Base-by-base conservation (phyloP, 208 protist species). In the Trypanosoma grayi region DNA sequence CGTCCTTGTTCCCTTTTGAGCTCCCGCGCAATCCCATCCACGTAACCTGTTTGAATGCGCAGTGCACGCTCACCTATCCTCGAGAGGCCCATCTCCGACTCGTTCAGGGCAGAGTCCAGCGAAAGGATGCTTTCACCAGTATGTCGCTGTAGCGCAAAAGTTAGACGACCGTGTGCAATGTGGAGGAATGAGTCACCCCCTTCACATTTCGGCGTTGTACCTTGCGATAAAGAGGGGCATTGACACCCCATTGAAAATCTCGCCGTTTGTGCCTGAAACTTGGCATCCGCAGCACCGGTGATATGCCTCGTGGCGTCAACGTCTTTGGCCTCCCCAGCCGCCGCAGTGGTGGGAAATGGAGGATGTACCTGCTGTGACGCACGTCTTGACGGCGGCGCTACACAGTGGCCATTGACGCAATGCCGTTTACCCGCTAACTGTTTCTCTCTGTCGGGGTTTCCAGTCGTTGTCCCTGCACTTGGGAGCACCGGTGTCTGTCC, bases 1-100 rank as follows among this genome's bases (percentile, higher is more conserved):
- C 18, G 41, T 22, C 22, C 16, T 18, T 52, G 43, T 20, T 54
- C 57, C 4, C 10, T 8, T 24, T 54, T 30, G 31, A 65, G 22
- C n/a, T 47, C 33, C 13, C 25, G 27, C 14, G 2, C 3, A 52
- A 65, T 56, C 10, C 36, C 47, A 10, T 56, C 48, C 14, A 65
- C 37, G 27, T 56, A 56, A 25, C 27, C 7, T 5, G 47, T 56
- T 45, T 65, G 59, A 65, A 65, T 56, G 25, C 25, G 25, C 37
- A 48, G 47, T 22, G 14, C 28, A 37, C 31, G 20, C 39, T 54
- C 44, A 16, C 30, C 4, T 27, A 36, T 50, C 20, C 16, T 30
- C 24, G 13, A 16, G 28, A 14, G 22, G 5, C 6, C 39, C 33
- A 39, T 55, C 11, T 43, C 10, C 28, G 25, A 46, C 18, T 48